phyloP scores from a whole-genome alignment of 345 rosid genomes.

The Syzygium grande region DNA sequence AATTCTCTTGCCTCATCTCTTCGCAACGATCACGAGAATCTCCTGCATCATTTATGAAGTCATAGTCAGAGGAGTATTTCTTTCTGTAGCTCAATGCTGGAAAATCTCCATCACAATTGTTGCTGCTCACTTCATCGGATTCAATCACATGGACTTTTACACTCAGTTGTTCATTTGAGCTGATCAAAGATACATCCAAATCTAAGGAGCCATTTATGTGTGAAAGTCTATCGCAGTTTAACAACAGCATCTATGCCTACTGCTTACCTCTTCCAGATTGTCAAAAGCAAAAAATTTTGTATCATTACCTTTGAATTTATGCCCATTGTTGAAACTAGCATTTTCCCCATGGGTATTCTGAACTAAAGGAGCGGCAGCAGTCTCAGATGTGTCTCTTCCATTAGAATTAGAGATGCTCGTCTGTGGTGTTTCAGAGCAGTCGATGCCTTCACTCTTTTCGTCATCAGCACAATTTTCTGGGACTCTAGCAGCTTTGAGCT shows the following conservation, averaged over 20 bases:
- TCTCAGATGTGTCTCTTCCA: slow-evolving; percentile 6
- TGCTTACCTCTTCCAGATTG: slow-evolving; percentile 1
- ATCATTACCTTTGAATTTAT: slow-evolving; percentile 4
- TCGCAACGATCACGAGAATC: slow-evolving; percentile 3
- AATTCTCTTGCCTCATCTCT: not conserved
- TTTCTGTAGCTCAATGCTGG: not conserved
- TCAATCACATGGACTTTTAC: slow-evolving; percentile 4
- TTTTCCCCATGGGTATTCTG: not conserved
- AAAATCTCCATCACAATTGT: slow-evolving; percentile 6
- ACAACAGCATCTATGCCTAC: not conserved
- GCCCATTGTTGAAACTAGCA: slow-evolving; percentile 3
- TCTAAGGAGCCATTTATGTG: slow-evolving; percentile 8
- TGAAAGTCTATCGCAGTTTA: not conserved
- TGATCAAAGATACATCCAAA: slow-evolving; percentile 14
- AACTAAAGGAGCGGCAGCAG: slow-evolving; percentile 1
- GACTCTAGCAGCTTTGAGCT: not conserved
- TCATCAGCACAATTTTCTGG: not conserved
- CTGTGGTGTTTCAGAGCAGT: not conserved
- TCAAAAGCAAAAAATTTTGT: not conserved
- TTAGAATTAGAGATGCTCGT: not conserved
- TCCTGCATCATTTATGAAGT: slow-evolving; percentile 6
- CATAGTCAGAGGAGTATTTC: not conserved
- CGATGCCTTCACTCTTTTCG: not conserved
- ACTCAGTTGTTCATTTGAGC: slow-evolving; percentile 17
- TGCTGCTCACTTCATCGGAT: not conserved